A percentile compares a stretch with the other conserved stretches of the same genome.
Evolutionary conservation across 805 yeast genomes (phyloP).

Genomic region (Starmerella potacharoeniae): DNA sequence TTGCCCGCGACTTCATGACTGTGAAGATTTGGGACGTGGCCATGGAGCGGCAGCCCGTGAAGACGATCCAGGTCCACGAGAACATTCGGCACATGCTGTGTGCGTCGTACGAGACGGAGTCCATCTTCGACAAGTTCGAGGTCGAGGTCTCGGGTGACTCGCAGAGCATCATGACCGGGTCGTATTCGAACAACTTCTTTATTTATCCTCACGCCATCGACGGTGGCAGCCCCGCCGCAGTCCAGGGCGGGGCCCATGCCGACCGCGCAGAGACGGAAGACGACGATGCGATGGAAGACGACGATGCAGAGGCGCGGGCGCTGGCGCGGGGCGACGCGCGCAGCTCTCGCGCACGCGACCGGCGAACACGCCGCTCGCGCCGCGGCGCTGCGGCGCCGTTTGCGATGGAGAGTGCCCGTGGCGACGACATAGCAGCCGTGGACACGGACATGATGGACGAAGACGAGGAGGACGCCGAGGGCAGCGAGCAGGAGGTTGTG

Average conservation of each 20-base stretch:
- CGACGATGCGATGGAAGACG: slow-evolving; percentile 7
- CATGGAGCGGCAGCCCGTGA: slow-evolving; percentile 90
- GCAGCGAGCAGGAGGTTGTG: slow-evolving; percentile 42
- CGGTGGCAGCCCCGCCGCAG: neutral
- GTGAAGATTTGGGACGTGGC: slow-evolving; percentile 97
- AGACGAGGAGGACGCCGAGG: slow-evolving; percentile 24
- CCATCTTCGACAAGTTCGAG: slow-evolving; percentile 96
- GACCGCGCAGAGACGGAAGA: neutral
- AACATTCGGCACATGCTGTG: slow-evolving; percentile 85
- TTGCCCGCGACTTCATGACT: slow-evolving; percentile 93
- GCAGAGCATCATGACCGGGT: slow-evolving; percentile 87
- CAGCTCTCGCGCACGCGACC: neutral
- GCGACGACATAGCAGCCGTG: slow-evolving; percentile 24
- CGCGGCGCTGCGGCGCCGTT: neutral
- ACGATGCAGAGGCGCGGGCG: neutral
- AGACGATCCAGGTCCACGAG: slow-evolving; percentile 91
- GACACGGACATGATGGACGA: slow-evolving; percentile 11
- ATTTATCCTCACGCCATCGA: slow-evolving; percentile 70
- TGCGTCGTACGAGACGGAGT: slow-evolving; percentile 96
- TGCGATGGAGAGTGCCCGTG: neutral
- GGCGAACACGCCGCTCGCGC: neutral
- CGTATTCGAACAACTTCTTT: slow-evolving; percentile 94
- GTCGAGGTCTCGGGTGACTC: slow-evolving; percentile 91
- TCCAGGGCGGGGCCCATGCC: neutral
- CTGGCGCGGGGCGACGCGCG: neutral